Conservation (phyloP, 805 yeast species). For the Teunomyces cretensis region DNA sequence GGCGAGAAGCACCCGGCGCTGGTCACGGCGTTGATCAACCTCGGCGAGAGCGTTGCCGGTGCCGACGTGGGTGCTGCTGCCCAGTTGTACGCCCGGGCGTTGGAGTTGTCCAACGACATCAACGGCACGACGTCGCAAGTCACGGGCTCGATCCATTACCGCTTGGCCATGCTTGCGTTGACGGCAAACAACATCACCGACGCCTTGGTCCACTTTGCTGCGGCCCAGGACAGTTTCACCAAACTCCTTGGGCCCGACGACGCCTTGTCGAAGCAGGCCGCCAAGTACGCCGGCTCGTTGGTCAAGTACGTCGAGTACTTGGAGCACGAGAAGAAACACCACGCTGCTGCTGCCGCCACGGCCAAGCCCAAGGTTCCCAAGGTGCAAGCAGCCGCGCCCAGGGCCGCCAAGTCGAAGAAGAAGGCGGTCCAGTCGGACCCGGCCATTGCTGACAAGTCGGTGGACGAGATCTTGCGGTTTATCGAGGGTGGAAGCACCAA, state of each 20-base stretch:
- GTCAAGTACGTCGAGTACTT: slow-evolving; percentile 46
- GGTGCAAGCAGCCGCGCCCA: not conserved
- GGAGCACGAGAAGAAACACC: slow-evolving; percentile 25
- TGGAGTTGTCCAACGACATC: slow-evolving; percentile 47
- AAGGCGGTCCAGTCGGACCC: slow-evolving; percentile 40
- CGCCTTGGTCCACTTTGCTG: slow-evolving; percentile 55
- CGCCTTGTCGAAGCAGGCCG: slow-evolving; percentile 63
- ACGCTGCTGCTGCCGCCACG: slow-evolving; percentile 18
- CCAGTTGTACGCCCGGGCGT: slow-evolving; percentile 52
- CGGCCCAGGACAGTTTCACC: slow-evolving; percentile 58
- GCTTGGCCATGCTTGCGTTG: slow-evolving; percentile 54
- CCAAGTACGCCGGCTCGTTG: slow-evolving; percentile 62
- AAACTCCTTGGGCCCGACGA: slow-evolving; percentile 67
- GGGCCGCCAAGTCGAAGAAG: slow-evolving; percentile 12
- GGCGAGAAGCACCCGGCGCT: slow-evolving; percentile 70
- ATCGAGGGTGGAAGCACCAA: slow-evolving; percentile 53
- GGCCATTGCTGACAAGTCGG: slow-evolving; percentile 59
- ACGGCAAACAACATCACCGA: slow-evolving; percentile 50
- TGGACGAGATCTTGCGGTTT: slow-evolving; percentile 70
- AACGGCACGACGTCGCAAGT: slow-evolving; percentile 62
- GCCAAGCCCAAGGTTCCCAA: slow-evolving; percentile 9
- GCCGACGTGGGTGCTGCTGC: slow-evolving; percentile 51
- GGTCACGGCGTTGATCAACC: slow-evolving; percentile 60
- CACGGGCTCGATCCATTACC: slow-evolving; percentile 66
- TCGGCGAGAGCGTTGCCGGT: slow-evolving; percentile 58